phyloP scores from a whole-genome alignment of 257 asterid species.

The Nicotiana undulata region DNA sequence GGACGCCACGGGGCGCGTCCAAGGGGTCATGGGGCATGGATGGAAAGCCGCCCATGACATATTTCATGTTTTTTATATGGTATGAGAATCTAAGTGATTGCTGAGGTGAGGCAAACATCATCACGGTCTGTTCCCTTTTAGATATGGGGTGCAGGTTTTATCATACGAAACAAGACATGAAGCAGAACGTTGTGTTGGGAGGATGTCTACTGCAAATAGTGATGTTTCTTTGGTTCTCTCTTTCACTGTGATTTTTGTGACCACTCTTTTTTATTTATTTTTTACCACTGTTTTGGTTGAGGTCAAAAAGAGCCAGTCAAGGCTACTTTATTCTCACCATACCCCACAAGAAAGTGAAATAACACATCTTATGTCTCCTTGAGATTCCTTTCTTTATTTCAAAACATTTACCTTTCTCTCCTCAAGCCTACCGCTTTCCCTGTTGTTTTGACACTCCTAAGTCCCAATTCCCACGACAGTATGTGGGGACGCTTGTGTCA shows the following conservation, averaged over 20 bases:
- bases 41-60: no score
- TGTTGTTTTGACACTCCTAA: background rate
- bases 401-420: conserved; percentile 14
- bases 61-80: background rate
- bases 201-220: conserved; percentile 9
- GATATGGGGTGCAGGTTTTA: conserved; percentile 14
- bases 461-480: conserved; percentile 14
- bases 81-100: conserved; percentile 10
- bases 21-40: no score
- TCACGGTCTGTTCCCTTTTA: background rate
- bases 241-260: conserved; percentile 12
- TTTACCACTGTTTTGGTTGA: conserved; percentile 7
- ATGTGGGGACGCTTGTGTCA: conserved; percentile 23
- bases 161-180: conserved; percentile 8
- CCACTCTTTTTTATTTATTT: background rate
- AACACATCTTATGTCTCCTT: conserved; percentile 38
- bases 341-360: conserved; percentile 48
- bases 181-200: conserved; percentile 8
- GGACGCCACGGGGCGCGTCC: no score
- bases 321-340: conserved; percentile 24
- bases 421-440: conserved; percentile 5
- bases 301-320: conserved; percentile 31
- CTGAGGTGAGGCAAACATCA: background rate
- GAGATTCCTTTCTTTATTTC: conserved; percentile 37
- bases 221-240: conserved; percentile 10